Conservation (phyloP, 2,329 filamentous ascomycete genomes). For the Ascochyta pisi region DNA sequence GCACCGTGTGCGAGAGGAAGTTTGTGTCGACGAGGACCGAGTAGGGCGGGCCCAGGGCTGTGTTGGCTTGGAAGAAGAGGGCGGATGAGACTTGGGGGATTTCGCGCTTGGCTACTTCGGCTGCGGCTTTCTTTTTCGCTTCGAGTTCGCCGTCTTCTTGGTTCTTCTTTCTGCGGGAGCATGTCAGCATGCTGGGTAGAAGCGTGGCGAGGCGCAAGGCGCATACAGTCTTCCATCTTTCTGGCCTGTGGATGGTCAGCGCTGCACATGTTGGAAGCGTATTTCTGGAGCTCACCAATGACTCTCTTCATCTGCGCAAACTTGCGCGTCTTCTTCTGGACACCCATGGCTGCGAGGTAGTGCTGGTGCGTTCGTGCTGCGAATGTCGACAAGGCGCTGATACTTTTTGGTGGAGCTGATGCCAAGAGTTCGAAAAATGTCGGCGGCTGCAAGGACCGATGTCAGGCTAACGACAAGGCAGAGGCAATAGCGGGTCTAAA, state of each 20-base stretch:
- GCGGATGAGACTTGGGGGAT: constrained; percentile 78
- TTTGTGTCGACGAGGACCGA: constrained; percentile 63
- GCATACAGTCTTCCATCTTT: constrained; percentile 73
- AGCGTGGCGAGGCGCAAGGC: constrained; percentile 21
- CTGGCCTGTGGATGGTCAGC: constrained; percentile 51
- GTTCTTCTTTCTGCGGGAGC: constrained; percentile 69
- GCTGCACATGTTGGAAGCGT: background rate
- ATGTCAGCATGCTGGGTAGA: constrained; percentile 17
- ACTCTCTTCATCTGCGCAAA: constrained; percentile 84
- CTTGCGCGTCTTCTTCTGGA: constrained; percentile 89
- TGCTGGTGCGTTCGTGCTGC: constrained; percentile 13
- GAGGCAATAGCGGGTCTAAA: constrained; percentile 5
- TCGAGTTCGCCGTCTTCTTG: constrained; percentile 68
- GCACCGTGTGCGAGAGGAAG: constrained; percentile 73
- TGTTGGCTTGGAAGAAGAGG: constrained; percentile 66
- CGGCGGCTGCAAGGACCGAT: constrained; percentile 3
- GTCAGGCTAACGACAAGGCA: background rate
- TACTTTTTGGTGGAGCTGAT: constrained; percentile 22
- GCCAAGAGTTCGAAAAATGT: constrained; percentile 17
- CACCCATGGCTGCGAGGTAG: constrained; percentile 69
- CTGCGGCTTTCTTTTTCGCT: constrained; percentile 63
- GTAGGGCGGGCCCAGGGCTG: constrained; percentile 84
- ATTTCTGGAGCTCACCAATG: constrained; percentile 62
- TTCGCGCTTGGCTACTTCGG: constrained; percentile 73
- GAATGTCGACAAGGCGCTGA: constrained; percentile 13